Evolutionary conservation across 2,329 filamentous ascomycete genomes (phyloP).

Genomic region (Diaporthe citriasiana): DNA sequence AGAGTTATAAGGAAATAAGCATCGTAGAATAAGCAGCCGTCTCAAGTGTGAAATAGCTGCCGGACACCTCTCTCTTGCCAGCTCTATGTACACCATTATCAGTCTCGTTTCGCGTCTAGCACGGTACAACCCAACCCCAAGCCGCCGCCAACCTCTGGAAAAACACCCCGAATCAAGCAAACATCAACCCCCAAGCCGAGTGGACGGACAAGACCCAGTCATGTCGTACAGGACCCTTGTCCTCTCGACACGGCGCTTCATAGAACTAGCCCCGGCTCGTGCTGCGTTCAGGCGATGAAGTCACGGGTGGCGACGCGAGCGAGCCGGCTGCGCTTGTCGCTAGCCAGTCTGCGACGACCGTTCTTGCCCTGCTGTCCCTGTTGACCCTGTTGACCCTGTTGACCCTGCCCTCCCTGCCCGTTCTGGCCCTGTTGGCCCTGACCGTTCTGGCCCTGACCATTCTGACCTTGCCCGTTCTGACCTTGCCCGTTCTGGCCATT

Average conservation of each 20-base stretch:
- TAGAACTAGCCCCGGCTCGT: conserved; percentile 1
- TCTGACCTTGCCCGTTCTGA: background rate
- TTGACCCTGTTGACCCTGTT: background rate
- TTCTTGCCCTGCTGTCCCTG: background rate
- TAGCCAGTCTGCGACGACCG: background rate
- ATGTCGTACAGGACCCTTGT: conserved; percentile 11
- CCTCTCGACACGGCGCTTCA: conserved; percentile 18
- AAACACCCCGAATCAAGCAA: background rate
- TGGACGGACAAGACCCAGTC: conserved; percentile 17
- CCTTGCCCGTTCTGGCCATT: conserved; percentile 13
- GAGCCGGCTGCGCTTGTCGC: conserved; percentile 32
- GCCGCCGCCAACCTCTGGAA: background rate
- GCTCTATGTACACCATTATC: conserved; percentile 38
- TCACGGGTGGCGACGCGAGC: conserved; percentile 24
- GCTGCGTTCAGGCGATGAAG: conserved; percentile 32
- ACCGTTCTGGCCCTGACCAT: background rate
- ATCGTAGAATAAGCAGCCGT: conserved; percentile 39
- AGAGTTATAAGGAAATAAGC: conserved; percentile 33
- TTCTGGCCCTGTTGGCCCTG: conserved; percentile 34
- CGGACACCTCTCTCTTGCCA: conserved; percentile 17
- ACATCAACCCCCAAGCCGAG: conserved; percentile 1
- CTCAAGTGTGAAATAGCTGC: conserved; percentile 33
- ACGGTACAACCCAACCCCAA: conserved; percentile 20
- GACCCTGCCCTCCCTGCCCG: background rate
- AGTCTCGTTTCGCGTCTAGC: conserved; percentile 33